These are phyloP conservation scores for Flueggea neowawraea DNA, from an alignment of 441 rosid genomes.

Conservation along the genomic window DNA sequence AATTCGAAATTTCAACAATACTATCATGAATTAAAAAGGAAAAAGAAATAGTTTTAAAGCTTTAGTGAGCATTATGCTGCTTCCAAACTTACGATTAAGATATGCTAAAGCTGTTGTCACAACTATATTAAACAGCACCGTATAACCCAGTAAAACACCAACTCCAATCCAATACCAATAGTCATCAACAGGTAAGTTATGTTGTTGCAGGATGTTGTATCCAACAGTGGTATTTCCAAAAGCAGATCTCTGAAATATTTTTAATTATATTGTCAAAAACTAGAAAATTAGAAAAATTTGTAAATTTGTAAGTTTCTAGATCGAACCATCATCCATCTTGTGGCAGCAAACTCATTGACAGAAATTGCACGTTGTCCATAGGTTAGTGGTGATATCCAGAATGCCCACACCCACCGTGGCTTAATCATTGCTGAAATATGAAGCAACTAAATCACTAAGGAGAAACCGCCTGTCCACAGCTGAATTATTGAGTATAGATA, in stretches of 20 bases:
- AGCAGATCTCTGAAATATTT: too few species aligned
- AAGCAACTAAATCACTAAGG: too few species aligned
- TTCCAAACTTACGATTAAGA: slow-evolving; percentile 57
- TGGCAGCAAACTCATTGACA: slow-evolving; percentile 61
- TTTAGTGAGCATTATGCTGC: too few species aligned
- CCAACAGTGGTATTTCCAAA: too few species aligned
- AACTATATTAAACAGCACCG: slow-evolving; percentile 53
- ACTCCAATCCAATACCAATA: slow-evolving; percentile 77
- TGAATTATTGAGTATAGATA: too few species aligned
- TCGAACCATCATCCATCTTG: slow-evolving; percentile 62
- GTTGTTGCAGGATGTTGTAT: too few species aligned
- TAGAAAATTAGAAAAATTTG: too few species aligned
- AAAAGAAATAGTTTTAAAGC: too few species aligned
- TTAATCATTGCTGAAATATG: slow-evolving; percentile 45
- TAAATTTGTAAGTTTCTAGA: too few species aligned
- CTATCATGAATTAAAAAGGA: too few species aligned
- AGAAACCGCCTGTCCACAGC: too few species aligned
- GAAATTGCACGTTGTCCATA: slow-evolving; percentile 58
- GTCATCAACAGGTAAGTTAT: background rate
- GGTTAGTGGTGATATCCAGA: slow-evolving; percentile 77
- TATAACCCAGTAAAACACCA: slow-evolving; percentile 55
- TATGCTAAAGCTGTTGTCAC: slow-evolving; percentile 62
- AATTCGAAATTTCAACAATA: slow-evolving; percentile 18
- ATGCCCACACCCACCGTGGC: slow-evolving; percentile 78
- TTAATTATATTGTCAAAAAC: too few species aligned